Percentiles rank a stretch among this genome's conserved stretches.
These are phyloP conservation scores for Macroventuria anomochaeta DNA, from an alignment of 2,329 filamentous ascomycete species.

Conservation along the genomic window DNA sequence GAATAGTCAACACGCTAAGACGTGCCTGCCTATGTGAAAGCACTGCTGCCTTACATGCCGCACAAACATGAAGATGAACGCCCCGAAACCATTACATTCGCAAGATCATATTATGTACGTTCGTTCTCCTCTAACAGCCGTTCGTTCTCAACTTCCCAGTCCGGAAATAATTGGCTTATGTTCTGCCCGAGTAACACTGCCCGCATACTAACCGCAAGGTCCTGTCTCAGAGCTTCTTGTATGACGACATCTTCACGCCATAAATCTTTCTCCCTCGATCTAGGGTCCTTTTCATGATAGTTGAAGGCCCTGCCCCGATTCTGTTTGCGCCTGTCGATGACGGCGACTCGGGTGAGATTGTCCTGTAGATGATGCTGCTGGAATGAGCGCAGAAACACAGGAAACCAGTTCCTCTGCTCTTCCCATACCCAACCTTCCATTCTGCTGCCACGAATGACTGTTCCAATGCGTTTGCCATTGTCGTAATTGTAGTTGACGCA, in stretches of 20 bases:
- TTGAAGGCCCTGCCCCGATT: background rate
- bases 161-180: background rate
- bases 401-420: background rate
- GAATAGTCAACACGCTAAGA: background rate
- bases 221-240: background rate
- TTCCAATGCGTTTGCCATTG: background rate
- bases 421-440: background rate
- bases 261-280: background rate
- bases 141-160: constrained; percentile 9
- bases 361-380: background rate
- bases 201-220: constrained; percentile 5
- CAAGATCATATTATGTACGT: too few relatives aligned
- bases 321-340: constrained; percentile 2
- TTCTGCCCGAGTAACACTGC: constrained; percentile 1
- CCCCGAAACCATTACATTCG: too few relatives aligned
- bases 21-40: background rate
- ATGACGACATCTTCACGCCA: background rate
- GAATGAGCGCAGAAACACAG: constrained; percentile 6
- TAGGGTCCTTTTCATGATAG: constrained; percentile 6
- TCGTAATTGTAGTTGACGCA: background rate
- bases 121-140: background rate
- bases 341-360: background rate
- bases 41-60: background rate
- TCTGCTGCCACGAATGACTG: background rate
- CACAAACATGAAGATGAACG: background rate